Evolutionary conservation across 371 early-diverging fungal species (phyloP), one percentile per base, ranked within the genome.

Genomic region (Blastocladiella emersonii): DNA sequence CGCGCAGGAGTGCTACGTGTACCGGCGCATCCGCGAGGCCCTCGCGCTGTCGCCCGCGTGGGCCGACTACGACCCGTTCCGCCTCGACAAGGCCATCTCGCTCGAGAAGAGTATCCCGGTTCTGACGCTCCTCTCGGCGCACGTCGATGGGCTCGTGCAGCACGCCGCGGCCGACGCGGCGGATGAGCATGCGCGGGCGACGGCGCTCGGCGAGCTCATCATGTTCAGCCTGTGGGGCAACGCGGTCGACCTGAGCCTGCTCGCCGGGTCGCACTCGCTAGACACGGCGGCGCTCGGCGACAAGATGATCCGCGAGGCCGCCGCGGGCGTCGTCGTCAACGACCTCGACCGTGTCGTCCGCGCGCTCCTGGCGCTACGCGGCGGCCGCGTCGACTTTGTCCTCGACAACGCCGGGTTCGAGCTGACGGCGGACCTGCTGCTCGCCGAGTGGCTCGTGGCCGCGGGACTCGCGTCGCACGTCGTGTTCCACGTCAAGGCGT

Each of bases 321-420:
- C 30, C n/a, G 57, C 21, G 12, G 36, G 57, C 3, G 36, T 57
- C 6, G 34, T 36, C 21, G 36, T 25, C 36, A n/a, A 37, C n/a
- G 21, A 36, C n/a, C 36, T 57, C 2, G 37, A 57, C 36, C 36
- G 10, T 7, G 57, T 21, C 13, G 34, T 37, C 1, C 6, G 8
- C 30, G 30, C 7, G 13, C 25, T 51, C 30, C 30, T 19, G 15
- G 53, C 8, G 0, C 2, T 43, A 12, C 27, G 13, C 23, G 53
- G 53, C 49, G 65, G 45, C 17, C 44, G 61, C 49, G 68, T 90
- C 19, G 91, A 89, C 66, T 80, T 92, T 65, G 79, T 92, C 27
- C 73, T 92, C 59, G 93, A 92, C 68, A 92, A 92, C 69, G 79
- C 90, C 34, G 91, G 95, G 2, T 90, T 93, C 64, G 98, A 97